phyloP scores from a whole-genome alignment of 1,284 basidiomycete species.

The Boletus putidus region DNA sequence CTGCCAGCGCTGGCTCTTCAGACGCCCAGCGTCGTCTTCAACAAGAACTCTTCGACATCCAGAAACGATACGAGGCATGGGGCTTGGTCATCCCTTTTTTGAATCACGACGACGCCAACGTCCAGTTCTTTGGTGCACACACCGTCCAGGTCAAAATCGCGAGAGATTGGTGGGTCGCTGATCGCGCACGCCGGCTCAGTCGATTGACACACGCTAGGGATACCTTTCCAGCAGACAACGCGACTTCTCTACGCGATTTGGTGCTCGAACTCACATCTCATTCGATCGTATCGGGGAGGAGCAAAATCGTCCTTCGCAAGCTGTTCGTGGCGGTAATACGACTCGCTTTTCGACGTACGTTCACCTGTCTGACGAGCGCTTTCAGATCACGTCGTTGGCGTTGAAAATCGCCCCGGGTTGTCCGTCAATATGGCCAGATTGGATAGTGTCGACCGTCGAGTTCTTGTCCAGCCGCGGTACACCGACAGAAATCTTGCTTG shows the following conservation, averaged over 20 bases:
- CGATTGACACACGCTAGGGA: constrained; percentile 47
- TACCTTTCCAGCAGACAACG: constrained; percentile 57
- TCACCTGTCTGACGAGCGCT: neutral
- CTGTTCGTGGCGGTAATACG: constrained; percentile 75
- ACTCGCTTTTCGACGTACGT: neutral
- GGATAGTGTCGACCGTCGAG: constrained; percentile 62
- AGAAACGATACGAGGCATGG: constrained; percentile 74
- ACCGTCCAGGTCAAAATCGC: constrained; percentile 90
- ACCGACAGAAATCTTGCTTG: constrained; percentile 59
- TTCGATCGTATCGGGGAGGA: constrained; percentile 52
- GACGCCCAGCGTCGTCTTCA: constrained; percentile 66
- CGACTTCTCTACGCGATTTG: constrained; percentile 55
- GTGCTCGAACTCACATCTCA: constrained; percentile 64
- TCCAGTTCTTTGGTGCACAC: constrained; percentile 91
- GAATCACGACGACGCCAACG: constrained; percentile 69
- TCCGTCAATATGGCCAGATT: constrained; percentile 64
- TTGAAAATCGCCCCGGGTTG: constrained; percentile 62
- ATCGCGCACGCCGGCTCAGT: neutral
- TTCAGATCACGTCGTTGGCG: constrained; percentile 70
- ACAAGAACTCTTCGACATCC: constrained; percentile 71
- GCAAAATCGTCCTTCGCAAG: constrained; percentile 77
- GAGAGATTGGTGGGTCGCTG: constrained; percentile 71
- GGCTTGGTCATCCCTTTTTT: constrained; percentile 74
- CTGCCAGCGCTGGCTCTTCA: constrained; percentile 49
- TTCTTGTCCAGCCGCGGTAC: constrained; percentile 59